phyloP scores from a whole-genome alignment of 73 alveolate genomes.

The Chromera velia region DNA sequence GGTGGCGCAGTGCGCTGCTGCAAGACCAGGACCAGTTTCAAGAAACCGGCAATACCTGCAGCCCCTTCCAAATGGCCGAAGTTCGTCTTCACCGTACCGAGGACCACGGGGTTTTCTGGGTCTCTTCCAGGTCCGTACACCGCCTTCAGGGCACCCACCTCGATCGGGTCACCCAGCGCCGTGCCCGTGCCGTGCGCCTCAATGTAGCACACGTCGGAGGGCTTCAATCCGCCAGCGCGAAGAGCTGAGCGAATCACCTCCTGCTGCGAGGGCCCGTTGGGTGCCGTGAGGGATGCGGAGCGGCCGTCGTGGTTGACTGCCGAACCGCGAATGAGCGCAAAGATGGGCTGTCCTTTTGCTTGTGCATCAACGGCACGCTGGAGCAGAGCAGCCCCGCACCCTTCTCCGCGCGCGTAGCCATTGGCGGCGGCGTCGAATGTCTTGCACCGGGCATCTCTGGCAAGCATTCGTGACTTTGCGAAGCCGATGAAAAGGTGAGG shows the following conservation, averaged over 20 bases:
- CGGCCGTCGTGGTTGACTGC: conserved; percentile 45
- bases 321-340: conserved; percentile 12
- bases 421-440: too few relatives aligned
- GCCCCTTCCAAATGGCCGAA: too few relatives aligned
- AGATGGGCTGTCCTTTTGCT: too few relatives aligned
- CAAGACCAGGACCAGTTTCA: too few relatives aligned
- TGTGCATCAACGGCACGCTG: neutral
- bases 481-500: conserved; percentile 41
- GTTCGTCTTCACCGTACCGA: too few relatives aligned
- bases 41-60: too few relatives aligned
- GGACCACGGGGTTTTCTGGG: too few relatives aligned
- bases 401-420: conserved; percentile 43
- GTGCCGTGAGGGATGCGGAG: conserved; percentile 31
- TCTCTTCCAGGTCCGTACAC: too few relatives aligned
- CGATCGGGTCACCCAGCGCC: conserved; percentile 44
- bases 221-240: neutral
- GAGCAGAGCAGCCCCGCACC: conserved; percentile 30
- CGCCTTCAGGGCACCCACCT: conserved; percentile 28
- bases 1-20: too few relatives aligned
- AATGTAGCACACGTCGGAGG: neutral
- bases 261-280: conserved; percentile 45
- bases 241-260: conserved; percentile 19
- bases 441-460: conserved; percentile 32
- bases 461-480: conserved; percentile 37
- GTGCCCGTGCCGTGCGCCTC: conserved; percentile 49